A percentile compares a stretch with the other conserved stretches of the same genome.
These are phyloP conservation scores for Dimocarpus longan DNA, from an alignment of 345 rosid species.

Conservation along the genomic window DNA sequence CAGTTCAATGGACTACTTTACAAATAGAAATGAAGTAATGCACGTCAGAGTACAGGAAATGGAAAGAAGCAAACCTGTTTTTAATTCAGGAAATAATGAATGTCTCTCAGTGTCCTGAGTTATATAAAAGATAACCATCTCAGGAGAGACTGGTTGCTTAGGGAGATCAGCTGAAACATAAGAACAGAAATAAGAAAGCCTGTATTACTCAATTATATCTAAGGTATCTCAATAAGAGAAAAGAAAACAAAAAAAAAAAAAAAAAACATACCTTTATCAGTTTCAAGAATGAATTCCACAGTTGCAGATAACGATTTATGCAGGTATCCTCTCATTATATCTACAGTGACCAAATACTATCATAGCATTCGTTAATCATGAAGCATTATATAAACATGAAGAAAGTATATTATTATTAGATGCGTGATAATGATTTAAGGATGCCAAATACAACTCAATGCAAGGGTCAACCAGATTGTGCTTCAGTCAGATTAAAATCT, in stretches of 20 bases:
- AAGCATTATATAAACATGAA: too few relatives aligned
- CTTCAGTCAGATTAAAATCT: constrained; percentile 21
- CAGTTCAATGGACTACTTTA: constrained; percentile 9
- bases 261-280: constrained; percentile 56
- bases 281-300: constrained; percentile 74
- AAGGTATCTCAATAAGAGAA: constrained; percentile 7
- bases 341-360: constrained; percentile 83
- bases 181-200: constrained; percentile 15
- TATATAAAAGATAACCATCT: constrained; percentile 78
- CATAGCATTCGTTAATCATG: too few relatives aligned
- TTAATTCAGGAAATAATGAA: constrained; percentile 81
- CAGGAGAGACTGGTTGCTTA: constrained; percentile 68
- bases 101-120: constrained; percentile 94
- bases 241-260: too few relatives aligned
- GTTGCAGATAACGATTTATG: constrained; percentile 73
- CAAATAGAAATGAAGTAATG: not conserved
- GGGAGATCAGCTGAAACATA: constrained; percentile 62
- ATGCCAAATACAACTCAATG: not conserved
- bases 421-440: not conserved
- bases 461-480: constrained; percentile 2
- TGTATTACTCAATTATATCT: constrained; percentile 10
- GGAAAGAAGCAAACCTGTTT: constrained; percentile 52
- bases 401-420: not conserved
- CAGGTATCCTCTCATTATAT: constrained; percentile 72
- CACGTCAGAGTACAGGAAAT: not conserved